Evolutionary conservation across 2,329 filamentous ascomycete species (phyloP).

Genomic region (Microsporum audouinii): DNA sequence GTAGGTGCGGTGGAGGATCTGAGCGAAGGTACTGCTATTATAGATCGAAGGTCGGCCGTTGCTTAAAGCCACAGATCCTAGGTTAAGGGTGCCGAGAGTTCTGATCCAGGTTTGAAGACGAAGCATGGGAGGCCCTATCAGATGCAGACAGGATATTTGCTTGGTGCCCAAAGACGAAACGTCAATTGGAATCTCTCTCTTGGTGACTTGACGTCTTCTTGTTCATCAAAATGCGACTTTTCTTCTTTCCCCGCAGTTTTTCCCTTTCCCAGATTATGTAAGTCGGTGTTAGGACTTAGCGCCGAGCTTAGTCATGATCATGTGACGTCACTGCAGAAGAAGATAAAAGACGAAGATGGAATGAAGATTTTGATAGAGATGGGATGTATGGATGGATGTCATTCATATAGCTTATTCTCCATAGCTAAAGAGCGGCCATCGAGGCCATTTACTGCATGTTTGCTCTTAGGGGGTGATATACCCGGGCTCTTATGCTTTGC

Average conservation of each 20-base stretch:
- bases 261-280: neutral
- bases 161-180: neutral
- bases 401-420: no score
- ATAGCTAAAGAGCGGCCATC: no score
- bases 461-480: no score
- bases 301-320: neutral
- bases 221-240: neutral
- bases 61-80: neutral
- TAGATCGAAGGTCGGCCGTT: neutral
- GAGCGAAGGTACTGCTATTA: neutral
- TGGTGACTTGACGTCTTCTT: neutral
- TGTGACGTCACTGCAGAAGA: neutral
- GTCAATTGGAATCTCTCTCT: neutral
- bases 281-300: neutral
- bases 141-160: neutral
- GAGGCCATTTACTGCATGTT: no score
- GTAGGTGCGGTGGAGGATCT: slow-evolving; percentile 12
- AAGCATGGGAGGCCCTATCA: slow-evolving; percentile 5
- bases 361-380: no score
- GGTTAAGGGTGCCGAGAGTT: slow-evolving; percentile 4
- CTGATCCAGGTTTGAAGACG: slow-evolving; percentile 7
- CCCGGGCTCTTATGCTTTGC: no score
- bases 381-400: no score
- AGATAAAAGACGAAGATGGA: neutral
- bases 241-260: neutral